These are phyloP conservation scores for Tardiomyces digboiensis DNA, from an alignment of 1,139 yeast species.

Conservation along the genomic window DNA sequence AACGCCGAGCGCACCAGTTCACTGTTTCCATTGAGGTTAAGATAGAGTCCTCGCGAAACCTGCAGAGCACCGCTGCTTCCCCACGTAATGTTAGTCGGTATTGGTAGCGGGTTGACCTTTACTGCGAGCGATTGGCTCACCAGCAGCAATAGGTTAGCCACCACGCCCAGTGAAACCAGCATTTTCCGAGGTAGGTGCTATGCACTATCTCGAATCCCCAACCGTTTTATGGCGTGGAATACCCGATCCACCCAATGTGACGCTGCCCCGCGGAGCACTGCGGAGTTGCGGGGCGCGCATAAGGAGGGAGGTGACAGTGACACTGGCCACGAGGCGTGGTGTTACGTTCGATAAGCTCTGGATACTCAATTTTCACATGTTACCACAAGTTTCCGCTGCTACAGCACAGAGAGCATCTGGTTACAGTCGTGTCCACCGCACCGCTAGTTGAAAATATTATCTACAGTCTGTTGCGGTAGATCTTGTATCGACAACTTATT, in stretches of 20 bases:
- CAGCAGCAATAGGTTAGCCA: not conserved
- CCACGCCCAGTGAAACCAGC: not conserved
- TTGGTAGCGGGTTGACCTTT: slow-evolving; percentile 16
- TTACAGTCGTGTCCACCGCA: too few species aligned
- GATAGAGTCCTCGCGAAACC: slow-evolving; percentile 9
- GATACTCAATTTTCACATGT: too few species aligned
- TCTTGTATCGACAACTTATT: too few species aligned
- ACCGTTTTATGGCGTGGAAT: not conserved
- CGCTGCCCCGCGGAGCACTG: not conserved
- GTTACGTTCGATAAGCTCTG: too few species aligned
- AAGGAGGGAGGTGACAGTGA: too few species aligned
- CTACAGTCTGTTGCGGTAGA: too few species aligned
- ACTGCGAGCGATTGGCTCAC: not conserved
- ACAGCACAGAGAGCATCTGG: too few species aligned
- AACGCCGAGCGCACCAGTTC: slow-evolving; percentile 12
- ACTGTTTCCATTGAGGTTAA: slow-evolving; percentile 7
- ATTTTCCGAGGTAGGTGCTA: not conserved
- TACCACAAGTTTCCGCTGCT: too few species aligned
- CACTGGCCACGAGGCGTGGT: too few species aligned
- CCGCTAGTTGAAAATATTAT: too few species aligned
- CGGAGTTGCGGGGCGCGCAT: too few species aligned
- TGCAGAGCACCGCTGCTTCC: slow-evolving; percentile 13
- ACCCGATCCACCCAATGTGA: not conserved
- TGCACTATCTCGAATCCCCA: not conserved
- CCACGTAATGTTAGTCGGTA: slow-evolving; percentile 16